These are phyloP conservation scores for Akebia trifoliata DNA, from an alignment of 164 flowering plant genomes.

Conservation along the genomic window DNA sequence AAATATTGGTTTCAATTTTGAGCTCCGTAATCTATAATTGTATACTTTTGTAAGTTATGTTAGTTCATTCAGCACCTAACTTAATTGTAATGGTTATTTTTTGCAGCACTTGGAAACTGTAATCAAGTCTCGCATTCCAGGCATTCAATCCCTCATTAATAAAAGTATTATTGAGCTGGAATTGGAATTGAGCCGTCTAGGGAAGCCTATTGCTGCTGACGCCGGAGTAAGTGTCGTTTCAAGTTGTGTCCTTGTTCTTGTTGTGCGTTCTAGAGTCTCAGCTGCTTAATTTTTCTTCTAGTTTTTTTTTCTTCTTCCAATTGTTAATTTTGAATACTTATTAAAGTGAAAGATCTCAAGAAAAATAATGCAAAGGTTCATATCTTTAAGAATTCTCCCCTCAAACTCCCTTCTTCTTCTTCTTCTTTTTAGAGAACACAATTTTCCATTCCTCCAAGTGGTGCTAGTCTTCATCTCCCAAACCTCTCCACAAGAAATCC, in stretches of 20 bases:
- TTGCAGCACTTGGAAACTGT: conserved; percentile 77
- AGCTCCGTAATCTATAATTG: not conserved
- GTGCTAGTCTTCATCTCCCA: too few relatives aligned
- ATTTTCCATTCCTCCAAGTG: too few relatives aligned
- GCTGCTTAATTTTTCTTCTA: not conserved
- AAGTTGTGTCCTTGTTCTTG: not conserved
- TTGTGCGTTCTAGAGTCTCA: not conserved
- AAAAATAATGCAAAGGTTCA: too few relatives aligned
- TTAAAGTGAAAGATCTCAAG: too few relatives aligned
- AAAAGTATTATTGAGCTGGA: conserved; percentile 67
- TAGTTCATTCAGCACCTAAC: not conserved
- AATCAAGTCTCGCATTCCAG: conserved; percentile 75
- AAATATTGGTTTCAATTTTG: not conserved
- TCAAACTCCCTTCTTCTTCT: too few relatives aligned
- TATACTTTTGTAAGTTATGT: not conserved
- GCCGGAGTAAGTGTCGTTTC: conserved; percentile 59
- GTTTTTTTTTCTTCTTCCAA: not conserved
- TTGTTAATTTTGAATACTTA: not conserved
- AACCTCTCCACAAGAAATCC: too few relatives aligned
- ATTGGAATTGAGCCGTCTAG: conserved; percentile 61
- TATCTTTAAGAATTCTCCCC: too few relatives aligned
- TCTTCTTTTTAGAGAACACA: too few relatives aligned
- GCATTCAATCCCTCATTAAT: conserved; percentile 70
- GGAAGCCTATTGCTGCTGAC: conserved; percentile 78
- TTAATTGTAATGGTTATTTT: conserved; percentile 8